Evolutionary conservation across 768 basidiomycete genomes (phyloP).

Genomic region (Boletus patriciae): DNA sequence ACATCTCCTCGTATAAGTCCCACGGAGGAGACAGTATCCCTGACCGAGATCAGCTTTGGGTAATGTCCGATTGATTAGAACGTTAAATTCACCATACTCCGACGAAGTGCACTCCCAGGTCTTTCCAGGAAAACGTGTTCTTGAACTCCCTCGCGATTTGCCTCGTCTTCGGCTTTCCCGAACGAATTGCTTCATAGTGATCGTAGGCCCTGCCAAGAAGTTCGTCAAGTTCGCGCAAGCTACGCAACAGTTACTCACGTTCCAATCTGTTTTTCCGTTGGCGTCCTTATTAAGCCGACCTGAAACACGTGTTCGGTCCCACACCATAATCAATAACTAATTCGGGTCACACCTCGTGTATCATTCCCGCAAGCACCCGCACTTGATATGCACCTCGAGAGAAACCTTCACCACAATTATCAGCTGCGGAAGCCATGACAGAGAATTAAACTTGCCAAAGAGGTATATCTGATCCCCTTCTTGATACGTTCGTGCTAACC

Average conservation of each 20-base stretch:
- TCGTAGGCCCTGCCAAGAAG: constrained; percentile 12
- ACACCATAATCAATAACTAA: too few relatives aligned
- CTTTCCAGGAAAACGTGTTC: constrained; percentile 35
- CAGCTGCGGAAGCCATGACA: neutral
- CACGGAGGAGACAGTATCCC: constrained; percentile 18
- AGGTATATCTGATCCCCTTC: constrained; percentile 37
- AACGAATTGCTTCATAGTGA: constrained; percentile 13
- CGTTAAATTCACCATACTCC: neutral
- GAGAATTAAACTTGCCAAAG: constrained; percentile 26
- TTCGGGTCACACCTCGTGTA: constrained; percentile 30
- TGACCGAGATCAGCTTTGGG: neutral
- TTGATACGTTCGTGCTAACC: constrained; percentile 33
- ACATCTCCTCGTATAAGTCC: constrained; percentile 8
- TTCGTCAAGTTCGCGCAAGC: neutral
- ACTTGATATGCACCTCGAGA: constrained; percentile 46
- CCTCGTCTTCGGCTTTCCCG: constrained; percentile 13
- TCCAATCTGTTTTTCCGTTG: constrained; percentile 23
- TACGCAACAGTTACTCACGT: constrained; percentile 12
- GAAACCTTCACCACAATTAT: constrained; percentile 29
- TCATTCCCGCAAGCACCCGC: constrained; percentile 42
- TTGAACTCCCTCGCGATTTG: constrained; percentile 36
- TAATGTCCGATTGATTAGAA: neutral
- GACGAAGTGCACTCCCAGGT: neutral
- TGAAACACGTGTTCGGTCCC: neutral
- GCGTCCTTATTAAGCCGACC: constrained; percentile 10